Conservation (phyloP, 169 alveolate genomes). For the Perkinsus marinus region DNA sequence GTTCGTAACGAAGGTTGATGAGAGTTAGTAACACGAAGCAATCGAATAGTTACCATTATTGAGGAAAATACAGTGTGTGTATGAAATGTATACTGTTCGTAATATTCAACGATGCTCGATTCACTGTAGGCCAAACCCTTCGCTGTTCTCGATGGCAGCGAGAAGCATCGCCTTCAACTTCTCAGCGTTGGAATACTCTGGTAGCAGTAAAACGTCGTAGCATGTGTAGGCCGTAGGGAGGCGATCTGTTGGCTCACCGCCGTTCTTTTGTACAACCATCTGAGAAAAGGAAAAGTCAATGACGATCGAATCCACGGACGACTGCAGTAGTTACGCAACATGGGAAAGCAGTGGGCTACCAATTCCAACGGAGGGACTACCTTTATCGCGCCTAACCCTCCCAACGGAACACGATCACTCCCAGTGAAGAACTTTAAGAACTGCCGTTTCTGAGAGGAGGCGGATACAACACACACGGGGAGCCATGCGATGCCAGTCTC, state of each 20-base stretch:
- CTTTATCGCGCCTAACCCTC: conserved; percentile 36
- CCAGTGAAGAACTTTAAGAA: conserved; percentile 51
- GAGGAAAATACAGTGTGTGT: neutral
- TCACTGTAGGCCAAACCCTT: conserved; percentile 55
- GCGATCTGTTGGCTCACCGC: conserved; percentile 31
- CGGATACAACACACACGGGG: no score
- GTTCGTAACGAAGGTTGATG: neutral
- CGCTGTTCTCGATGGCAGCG: conserved; percentile 47
- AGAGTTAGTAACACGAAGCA: neutral
- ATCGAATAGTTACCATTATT: neutral
- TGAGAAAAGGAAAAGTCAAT: neutral
- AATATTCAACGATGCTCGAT: neutral
- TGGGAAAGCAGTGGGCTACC: no score
- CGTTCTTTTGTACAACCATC: conserved; percentile 10
- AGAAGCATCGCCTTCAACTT: conserved; percentile 30
- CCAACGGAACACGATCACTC: conserved; percentile 43
- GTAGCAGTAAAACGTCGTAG: conserved; percentile 53
- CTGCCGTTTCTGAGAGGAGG: conserved; percentile 29
- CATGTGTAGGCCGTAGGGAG: conserved; percentile 71
- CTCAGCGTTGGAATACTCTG: conserved; percentile 43
- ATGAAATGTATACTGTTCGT: neutral
- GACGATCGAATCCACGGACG: neutral
- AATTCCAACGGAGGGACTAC: no score
- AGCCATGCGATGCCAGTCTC: no score
- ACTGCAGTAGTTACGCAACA: neutral